These are phyloP conservation scores for Boechera stricta DNA, from an alignment of 345 rosid species.

Conservation along the genomic window DNA sequence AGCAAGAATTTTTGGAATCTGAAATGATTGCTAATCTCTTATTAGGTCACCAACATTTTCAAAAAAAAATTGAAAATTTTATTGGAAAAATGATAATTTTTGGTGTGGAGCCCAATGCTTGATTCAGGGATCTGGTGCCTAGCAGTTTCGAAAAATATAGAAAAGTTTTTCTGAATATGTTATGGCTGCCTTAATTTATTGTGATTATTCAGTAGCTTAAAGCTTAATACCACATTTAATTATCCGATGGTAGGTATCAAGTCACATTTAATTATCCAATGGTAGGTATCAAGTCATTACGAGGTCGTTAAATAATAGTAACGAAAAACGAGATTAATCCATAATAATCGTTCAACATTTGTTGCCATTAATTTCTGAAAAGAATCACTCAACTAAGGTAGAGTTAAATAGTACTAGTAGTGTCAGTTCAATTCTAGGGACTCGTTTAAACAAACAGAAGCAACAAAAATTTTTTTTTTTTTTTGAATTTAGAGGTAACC, in stretches of 20 bases:
- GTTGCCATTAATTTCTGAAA: slow-evolving; percentile 18
- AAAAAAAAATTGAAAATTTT: not conserved
- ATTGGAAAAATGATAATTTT: slow-evolving; percentile 11
- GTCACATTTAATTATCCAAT: slow-evolving; percentile 2
- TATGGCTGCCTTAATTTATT: not conserved
- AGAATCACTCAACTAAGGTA: slow-evolving; percentile 5
- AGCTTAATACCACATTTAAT: slow-evolving; percentile 16
- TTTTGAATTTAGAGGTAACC: slow-evolving; percentile 12
- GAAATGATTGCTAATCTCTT: slow-evolving; percentile 45
- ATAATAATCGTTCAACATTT: slow-evolving; percentile 27
- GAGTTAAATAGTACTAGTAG: not conserved
- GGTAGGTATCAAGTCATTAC: not conserved
- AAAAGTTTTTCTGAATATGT: slow-evolving; percentile 7
- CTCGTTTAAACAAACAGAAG: slow-evolving; percentile 25
- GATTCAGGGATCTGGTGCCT: slow-evolving; percentile 39
- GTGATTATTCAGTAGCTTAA: not conserved
- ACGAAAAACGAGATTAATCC: slow-evolving; percentile 20
- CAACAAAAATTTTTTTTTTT: not conserved
- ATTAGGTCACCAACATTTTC: slow-evolving; percentile 52
- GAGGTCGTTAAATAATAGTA: slow-evolving; percentile 6
- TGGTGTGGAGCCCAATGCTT: slow-evolving; percentile 43
- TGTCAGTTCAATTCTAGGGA: slow-evolving; percentile 16
- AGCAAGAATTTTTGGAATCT: slow-evolving; percentile 41
- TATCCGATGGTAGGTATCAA: slow-evolving; percentile 12
- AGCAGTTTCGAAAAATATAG: slow-evolving; percentile 30